Percentiles rank a stretch among this genome's conserved stretches.
These are phyloP conservation scores for Amaranthus tricolor DNA, from an alignment of 179 eudicot species.

Conservation along the genomic window DNA sequence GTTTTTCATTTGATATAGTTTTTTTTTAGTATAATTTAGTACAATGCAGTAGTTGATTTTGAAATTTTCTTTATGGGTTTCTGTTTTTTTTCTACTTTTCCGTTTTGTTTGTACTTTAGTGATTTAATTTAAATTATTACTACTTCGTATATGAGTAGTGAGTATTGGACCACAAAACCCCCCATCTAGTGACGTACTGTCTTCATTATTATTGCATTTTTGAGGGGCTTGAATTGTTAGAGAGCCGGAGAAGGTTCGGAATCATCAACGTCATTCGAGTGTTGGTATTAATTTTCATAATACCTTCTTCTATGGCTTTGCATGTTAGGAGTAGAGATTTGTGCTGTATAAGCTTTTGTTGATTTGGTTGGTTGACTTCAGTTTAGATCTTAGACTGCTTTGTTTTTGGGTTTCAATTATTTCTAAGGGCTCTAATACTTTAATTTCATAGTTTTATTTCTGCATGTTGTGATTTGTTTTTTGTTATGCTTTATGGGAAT, in stretches of 20 bases:
- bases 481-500: not conserved
- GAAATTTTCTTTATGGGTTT: not conserved
- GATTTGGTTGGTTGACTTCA: not conserved
- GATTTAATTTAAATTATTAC: not conserved
- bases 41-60: not conserved
- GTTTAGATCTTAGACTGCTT: not conserved
- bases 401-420: not conserved
- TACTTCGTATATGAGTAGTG: not conserved
- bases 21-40: not conserved
- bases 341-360: not conserved
- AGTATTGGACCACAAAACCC: too few species aligned
- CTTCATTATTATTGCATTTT: not conserved
- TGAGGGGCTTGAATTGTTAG: not conserved
- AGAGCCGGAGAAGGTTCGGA: not conserved
- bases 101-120: not conserved
- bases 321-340: constrained; percentile 20
- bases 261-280: not conserved
- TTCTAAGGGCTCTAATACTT: not conserved
- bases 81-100: not conserved
- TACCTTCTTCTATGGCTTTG: constrained; percentile 13
- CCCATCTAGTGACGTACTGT: too few species aligned
- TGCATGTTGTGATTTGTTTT: constrained; percentile 15
- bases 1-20: not conserved
- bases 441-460: not conserved
- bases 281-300: constrained; percentile 14